Evolutionary conservation across 2,329 filamentous ascomycete genomes (phyloP).

Genomic region (Xenosphaeropsis pyriputrescens): DNA sequence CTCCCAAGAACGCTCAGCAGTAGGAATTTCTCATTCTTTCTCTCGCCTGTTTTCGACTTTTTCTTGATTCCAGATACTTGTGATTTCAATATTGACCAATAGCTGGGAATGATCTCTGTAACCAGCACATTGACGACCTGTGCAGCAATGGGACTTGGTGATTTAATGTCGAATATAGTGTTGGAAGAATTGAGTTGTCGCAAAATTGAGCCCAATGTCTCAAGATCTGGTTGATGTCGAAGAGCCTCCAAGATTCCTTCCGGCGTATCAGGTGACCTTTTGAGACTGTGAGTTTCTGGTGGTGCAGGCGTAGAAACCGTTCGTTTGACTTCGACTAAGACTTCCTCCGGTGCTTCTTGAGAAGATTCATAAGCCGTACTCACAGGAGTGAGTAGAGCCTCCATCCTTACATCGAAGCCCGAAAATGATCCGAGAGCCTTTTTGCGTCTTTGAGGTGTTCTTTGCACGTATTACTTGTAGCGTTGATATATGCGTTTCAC

Average conservation of each 20-base stretch:
- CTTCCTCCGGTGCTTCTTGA: constrained; percentile 6
- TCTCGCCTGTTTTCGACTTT: constrained; percentile 7
- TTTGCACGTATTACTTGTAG: too few species aligned
- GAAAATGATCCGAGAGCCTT: too few species aligned
- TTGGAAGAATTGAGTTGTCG: constrained; percentile 28
- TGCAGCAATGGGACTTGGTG: constrained; percentile 52
- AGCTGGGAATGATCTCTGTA: constrained; percentile 62
- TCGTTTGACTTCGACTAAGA: constrained; percentile 9
- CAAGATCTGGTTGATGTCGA: constrained; percentile 45
- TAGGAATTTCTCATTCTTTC: constrained; percentile 23
- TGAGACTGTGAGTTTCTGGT: constrained; percentile 1
- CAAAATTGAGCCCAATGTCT: constrained; percentile 36
- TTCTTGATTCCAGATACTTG: constrained; percentile 15
- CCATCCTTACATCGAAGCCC: constrained; percentile 23
- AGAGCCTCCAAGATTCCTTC: constrained; percentile 42
- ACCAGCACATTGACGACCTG: constrained; percentile 66
- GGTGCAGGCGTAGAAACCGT: constrained; percentile 2
- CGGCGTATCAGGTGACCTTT: constrained; percentile 7
- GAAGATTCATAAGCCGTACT: constrained; percentile 21
- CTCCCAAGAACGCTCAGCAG: constrained; percentile 56
- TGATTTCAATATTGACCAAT: constrained; percentile 54
- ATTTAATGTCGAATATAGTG: constrained; percentile 36
- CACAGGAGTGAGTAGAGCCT: constrained; percentile 30
- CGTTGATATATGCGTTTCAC: background rate
- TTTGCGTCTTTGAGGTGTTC: too few species aligned